Base-by-base conservation (phyloP, 192 early-diverging fungal species). In the Coemansia sp. region DNA sequence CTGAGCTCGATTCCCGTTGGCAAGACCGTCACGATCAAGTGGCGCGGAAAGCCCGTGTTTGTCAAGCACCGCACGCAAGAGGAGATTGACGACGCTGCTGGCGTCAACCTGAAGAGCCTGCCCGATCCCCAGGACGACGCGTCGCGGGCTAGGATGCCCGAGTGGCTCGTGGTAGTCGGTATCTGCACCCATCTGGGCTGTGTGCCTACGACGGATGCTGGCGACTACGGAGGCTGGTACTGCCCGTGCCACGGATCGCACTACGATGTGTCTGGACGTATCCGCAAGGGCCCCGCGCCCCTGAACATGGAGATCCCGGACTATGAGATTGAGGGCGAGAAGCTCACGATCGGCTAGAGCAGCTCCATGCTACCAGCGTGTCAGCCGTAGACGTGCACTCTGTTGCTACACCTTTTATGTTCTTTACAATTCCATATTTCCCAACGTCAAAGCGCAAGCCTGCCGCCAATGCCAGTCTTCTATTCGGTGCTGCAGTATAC, bases 241-340 rank as follows among this genome's bases (percentile, higher is more conserved):
- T 99, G 97, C 85, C 97, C 97, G 58, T 99, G 97, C 90, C 97
- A 99, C 86, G 97, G 97, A 62, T 99, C 97, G 40, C 97, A 99
- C 79, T 99, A 99, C 81, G 97, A 99, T 80, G 95, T 99, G 68
- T 96, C 95, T 61, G 96, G 96, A 46, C 94, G 96, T 85, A 96
- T 97, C 68, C 90, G 97, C 72, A 96, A 97, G 87, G 97, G 97
- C 59, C 97, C 97, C 29, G 97, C 97, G 60, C 97, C 97, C 36
- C 87, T 99, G 45, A 99, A 99, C 89, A 87, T 99, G 79, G 97
- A 99, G 86, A 89, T 99, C 63, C 97, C 97, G 66, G 84, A 89
- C 62, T 87, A 89, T 67, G 62, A 47, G 59, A 89, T 94, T 62
- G 84, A 90, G 67, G 94, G 93, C 51, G 87, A 87, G 62, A 93